Evolutionary conservation across 192 early-diverging fungal species (phyloP), one percentile per base, ranked within the genome.

Genomic region (Phlyctochytrium planicorne): DNA sequence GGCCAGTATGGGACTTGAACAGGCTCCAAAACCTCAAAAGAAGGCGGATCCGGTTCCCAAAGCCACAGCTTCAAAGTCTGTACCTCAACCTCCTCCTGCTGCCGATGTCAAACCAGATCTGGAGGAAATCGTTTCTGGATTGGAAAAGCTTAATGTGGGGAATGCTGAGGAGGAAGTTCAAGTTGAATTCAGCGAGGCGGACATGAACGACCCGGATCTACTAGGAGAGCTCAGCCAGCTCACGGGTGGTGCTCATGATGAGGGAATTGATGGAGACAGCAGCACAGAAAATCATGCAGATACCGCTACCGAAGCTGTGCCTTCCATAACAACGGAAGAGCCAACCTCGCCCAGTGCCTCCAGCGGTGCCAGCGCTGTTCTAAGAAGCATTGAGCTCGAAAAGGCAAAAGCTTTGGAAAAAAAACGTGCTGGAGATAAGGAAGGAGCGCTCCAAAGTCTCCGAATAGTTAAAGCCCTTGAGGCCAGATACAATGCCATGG

Each of bases 131-230:
- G n/a, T n/a, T n/a, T n/a, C n/a, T n/a, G n/a, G n/a, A n/a, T n/a
- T n/a, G n/a, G n/a, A n/a, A n/a, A n/a, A n/a, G n/a, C n/a, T n/a
- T n/a, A n/a, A n/a, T n/a, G n/a, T n/a, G n/a, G n/a, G n/a, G n/a
- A n/a, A n/a, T 24, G 70, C 80, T 24, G 83, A 83, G 17, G 80
- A 80, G 23, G 84, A 88, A 50, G 80, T 83, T 32, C 68, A 77
- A 3, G 83, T 92, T 2, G 84, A 88, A 17, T 73, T 93, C 35
- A 84, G 80, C 4, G 91, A 93, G 25, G 80, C 82, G 2, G 91
- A 93, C 69, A 70, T 90, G 74, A 87, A 89, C 34, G 90, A 93
- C 68, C 91, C 91, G 2, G 74, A 79, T n/a, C 74, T 93, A 32
- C 70, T 93, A 78, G 84, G 81, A 75, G 69, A 69, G 56, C 36